phyloP scores from a whole-genome alignment of 176 grass and related monocot species.

The bread wheat (Triticum aestivum) region IWGSC_CS_RefSeq_v2.1 NC_057796.1:44656977-44657476 shows the following conservation, averaged over 20 bases:
- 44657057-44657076: constrained; percentile 82
- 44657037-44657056: neutral
- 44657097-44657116: constrained; percentile 71
- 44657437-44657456: neutral
- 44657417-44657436: neutral
- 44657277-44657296: constrained; percentile 92
- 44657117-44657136: neutral
- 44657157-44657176: neutral
- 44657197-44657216: constrained; percentile 75
- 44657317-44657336: constrained; percentile 52
- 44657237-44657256: constrained; percentile 83
- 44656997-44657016: neutral
- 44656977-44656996: neutral
- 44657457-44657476: neutral
- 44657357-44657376: neutral
- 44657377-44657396: neutral
- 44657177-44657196: constrained; percentile 30
- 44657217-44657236: constrained; percentile 86
- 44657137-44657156: too few relatives aligned
- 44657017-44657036: neutral
- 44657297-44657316: constrained; percentile 80
- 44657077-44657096: constrained; percentile 95
- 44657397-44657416: neutral
- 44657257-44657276: constrained; percentile 84
- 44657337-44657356: constrained; percentile 1